Evolutionary conservation across 495 filamentous ascomycete species (phyloP), one percentile per base, ranked within the genome.

Genomic region (Penicillium antarcticum): DNA sequence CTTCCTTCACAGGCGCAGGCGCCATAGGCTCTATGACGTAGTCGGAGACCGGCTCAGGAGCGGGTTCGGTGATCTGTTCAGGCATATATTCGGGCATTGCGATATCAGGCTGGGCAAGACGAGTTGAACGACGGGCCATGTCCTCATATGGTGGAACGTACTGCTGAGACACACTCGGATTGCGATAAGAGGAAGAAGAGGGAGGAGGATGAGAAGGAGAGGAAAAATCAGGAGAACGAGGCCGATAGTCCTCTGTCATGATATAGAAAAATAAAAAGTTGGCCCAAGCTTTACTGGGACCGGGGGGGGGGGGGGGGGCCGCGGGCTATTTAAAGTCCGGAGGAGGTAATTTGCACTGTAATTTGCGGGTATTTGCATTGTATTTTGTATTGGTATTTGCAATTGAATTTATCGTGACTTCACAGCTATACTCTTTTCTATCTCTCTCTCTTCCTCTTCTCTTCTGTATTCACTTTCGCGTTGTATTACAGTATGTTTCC

Each of bases 91-190:
- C 42, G 39, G 52, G 46, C 50, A 54, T 52, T 26, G 58, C 58
- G 46, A 68, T 61, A 39, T 62, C 62, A 4, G 67, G 54, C 57
- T 70, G 72, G 13, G 69, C 60, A 36, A 75, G 48, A 34, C 74
- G 74, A 46, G 71, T 68, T 13, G 71, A 74, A 18, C 74, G 73
- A 55, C 74, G 70, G 44, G 72, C 71, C 74, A 77, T 77, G 16
- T 73, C 68, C 10, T 56, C 52, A 51, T 55, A 58, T 29, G 62
- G 60, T 50, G 70, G 72, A 18, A 71, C 55, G 63, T 73, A 70
- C 44, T 71, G 70, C 35, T 73, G 69, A 21, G 64, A 49, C 9
- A 59, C 40, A 51, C 59, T 59, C 36, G 38, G 17, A 21, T 29
- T 29, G 26, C 26, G 26, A 16, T 24, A 23, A n/a, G 36, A 39